Evolutionary conservation across 768 basidiomycete species (phyloP).

Genomic region (Mycena filopes): DNA sequence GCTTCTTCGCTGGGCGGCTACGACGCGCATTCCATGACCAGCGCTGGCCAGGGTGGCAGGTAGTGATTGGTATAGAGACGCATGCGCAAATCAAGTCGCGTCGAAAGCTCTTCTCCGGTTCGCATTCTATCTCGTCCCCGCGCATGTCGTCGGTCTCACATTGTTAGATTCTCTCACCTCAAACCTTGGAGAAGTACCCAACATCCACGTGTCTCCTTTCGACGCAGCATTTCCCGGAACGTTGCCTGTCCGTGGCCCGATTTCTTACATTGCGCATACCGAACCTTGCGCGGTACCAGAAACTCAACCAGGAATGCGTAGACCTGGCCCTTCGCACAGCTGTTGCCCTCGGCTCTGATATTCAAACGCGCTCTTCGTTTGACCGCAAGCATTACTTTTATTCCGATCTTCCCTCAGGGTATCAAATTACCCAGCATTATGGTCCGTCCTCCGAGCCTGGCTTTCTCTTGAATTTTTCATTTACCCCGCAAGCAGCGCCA

Average conservation of each 20-base stretch:
- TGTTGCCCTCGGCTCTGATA: constrained; percentile 72
- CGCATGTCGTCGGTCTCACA: constrained; percentile 2
- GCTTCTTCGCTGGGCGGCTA: constrained; percentile 16
- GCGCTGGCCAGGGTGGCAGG: constrained; percentile 88
- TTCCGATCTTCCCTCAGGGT: constrained; percentile 91
- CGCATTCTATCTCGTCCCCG: constrained; percentile 3
- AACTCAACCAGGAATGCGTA: constrained; percentile 74
- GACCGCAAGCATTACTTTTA: constrained; percentile 99
- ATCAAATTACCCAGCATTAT: constrained; percentile 98
- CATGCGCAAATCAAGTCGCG: constrained; percentile 94
- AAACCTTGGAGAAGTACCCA: constrained; percentile 62
- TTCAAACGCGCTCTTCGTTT: constrained; percentile 82
- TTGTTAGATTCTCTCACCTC: constrained; percentile 53
- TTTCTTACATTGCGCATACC: constrained; percentile 1
- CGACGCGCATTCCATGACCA: constrained; percentile 41
- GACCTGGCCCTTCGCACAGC: constrained; percentile 85
- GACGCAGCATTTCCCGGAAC: constrained; percentile 96
- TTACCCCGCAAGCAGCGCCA: constrained; percentile 64
- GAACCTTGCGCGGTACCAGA: constrained; percentile 47
- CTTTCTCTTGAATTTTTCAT: constrained; percentile 1
- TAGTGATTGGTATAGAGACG: constrained; percentile 94
- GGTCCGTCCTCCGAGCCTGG: constrained; percentile 52
- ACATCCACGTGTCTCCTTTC: constrained; percentile 77
- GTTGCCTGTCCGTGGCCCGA: constrained; percentile 72
- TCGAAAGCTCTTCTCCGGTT: constrained; percentile 88